Conservation (phyloP, 805 yeast species). For the Allodekkera sacchari region DNA sequence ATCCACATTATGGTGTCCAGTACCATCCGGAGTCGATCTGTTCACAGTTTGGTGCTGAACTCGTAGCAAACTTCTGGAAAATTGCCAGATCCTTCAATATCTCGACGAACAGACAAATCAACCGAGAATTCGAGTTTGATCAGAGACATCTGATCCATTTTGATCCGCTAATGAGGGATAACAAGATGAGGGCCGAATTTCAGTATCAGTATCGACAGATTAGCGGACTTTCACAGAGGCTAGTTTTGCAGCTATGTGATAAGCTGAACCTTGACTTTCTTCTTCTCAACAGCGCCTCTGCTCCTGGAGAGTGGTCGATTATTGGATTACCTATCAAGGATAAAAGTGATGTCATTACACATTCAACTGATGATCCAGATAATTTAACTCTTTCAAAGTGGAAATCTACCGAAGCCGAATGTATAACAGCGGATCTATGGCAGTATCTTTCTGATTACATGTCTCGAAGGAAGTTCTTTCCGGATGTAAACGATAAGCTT, state of each 20-base stretch:
- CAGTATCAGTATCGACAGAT: constrained; percentile 11
- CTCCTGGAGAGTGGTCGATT: constrained; percentile 84
- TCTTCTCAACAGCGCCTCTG: constrained; percentile 67
- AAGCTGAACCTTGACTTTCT: constrained; percentile 38
- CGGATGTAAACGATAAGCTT: constrained; percentile 15
- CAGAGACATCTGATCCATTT: constrained; percentile 18
- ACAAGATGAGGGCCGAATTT: constrained; percentile 5
- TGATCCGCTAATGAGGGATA: constrained; percentile 16
- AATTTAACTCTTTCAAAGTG: constrained; percentile 23
- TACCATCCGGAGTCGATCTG: constrained; percentile 96
- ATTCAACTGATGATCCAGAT: constrained; percentile 41
- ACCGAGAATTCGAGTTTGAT: neutral
- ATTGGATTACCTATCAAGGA: constrained; percentile 57
- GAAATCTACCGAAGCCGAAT: constrained; percentile 8
- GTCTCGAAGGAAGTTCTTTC: constrained; percentile 27
- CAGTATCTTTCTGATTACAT: constrained; percentile 40
- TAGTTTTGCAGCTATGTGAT: constrained; percentile 40
- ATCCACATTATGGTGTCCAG: constrained; percentile 89
- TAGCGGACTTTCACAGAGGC: neutral
- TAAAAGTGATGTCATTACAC: constrained; percentile 44
- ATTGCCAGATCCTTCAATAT: constrained; percentile 29
- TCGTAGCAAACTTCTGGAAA: constrained; percentile 57
- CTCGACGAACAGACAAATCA: neutral
- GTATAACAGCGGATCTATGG: constrained; percentile 37
- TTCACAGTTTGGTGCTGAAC: constrained; percentile 52